Evolutionary conservation across 257 asterid genomes (phyloP).

Genomic region (Solanum sejunctum): DNA sequence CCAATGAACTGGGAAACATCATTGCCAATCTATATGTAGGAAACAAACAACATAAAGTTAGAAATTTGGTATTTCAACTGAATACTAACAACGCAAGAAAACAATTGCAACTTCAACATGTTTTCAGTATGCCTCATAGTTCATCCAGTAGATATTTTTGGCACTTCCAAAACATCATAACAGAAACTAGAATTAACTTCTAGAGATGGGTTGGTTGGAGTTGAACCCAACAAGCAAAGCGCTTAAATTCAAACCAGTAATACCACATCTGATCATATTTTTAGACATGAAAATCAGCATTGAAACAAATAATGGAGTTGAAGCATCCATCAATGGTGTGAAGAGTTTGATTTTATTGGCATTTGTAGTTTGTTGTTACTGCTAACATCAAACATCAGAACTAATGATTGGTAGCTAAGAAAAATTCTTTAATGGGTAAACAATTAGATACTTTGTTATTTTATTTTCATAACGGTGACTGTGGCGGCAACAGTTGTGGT

Average conservation of each 20-base stretch:
- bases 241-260: not conserved
- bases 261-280: not conserved
- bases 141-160: not conserved
- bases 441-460: not conserved
- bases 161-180: not conserved
- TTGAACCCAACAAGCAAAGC: not conserved
- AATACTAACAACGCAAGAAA: not conserved
- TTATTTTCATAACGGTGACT: not conserved
- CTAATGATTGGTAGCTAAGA: not conserved
- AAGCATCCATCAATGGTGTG: not conserved
- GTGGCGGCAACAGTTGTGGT: not conserved
- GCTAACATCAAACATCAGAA: not conserved
- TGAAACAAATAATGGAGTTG: not conserved
- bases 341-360: not conserved
- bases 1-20: constrained; percentile 84
- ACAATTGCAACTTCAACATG: not conserved
- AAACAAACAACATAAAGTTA: constrained; percentile 7
- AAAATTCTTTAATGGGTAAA: not conserved
- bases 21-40: constrained; percentile 61
- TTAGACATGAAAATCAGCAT: not conserved
- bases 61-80: constrained; percentile 1
- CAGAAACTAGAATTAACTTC: not conserved
- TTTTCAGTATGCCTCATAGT: not conserved
- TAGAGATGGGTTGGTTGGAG: not conserved
- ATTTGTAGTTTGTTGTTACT: not conserved